Evolutionary conservation across 345 rosid species (phyloP).

Genomic region (Bruguiera sexangula): DNA sequence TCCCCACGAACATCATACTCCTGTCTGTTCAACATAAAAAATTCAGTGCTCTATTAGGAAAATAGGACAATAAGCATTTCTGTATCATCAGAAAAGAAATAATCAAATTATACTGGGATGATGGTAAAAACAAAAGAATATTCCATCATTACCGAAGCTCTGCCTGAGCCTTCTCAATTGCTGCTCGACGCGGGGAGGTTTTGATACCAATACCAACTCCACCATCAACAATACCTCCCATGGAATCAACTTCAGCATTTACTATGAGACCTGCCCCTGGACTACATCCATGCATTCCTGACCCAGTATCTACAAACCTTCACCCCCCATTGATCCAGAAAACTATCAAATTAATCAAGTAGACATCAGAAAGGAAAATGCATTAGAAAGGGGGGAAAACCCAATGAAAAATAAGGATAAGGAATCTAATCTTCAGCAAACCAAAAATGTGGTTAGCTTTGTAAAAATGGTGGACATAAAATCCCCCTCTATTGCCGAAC

Average conservation of each 20-base stretch:
- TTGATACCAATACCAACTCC: constrained; percentile 83
- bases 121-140: constrained; percentile 11
- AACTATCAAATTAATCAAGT: constrained; percentile 11
- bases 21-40: constrained; percentile 57
- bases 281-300: constrained; percentile 75
- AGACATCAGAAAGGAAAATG: neutral
- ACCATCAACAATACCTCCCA: constrained; percentile 98
- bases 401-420: neutral
- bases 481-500: neutral
- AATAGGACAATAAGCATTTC: neutral
- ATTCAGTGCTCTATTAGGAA: neutral
- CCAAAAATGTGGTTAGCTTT: neutral
- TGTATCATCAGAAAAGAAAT: neutral
- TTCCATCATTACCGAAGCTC: constrained; percentile 70
- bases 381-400: neutral
- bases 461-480: neutral
- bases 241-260: constrained; percentile 99
- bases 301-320: constrained; percentile 14
- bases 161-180: constrained; percentile 94
- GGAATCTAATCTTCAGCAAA: neutral
- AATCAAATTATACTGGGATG: neutral
- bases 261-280: constrained; percentile 56
- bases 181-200: constrained; percentile 84
- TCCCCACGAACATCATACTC: constrained; percentile 98
- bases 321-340: constrained; percentile 15